Conservation (phyloP, 2,329 filamentous ascomycete species). For the Fusarium sp. region DNA sequence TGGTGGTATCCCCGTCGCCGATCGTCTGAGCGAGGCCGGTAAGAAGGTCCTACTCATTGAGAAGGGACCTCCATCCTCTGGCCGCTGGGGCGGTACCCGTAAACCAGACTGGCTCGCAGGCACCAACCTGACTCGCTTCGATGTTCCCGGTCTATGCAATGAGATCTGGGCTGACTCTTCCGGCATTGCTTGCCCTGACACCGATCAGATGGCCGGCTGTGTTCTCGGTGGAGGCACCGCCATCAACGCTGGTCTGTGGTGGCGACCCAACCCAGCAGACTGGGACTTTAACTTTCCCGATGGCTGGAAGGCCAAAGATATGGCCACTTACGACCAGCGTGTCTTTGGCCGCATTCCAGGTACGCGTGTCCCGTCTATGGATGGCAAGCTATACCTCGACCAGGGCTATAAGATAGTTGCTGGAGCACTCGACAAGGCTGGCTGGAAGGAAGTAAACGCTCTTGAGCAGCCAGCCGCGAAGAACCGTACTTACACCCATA, state of each 20-base stretch:
- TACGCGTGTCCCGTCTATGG: neutral
- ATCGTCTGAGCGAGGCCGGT: slow-evolving; percentile 8
- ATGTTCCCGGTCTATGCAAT: slow-evolving; percentile 4
- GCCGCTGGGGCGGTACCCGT: slow-evolving; percentile 2
- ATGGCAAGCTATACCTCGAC: slow-evolving; percentile 10
- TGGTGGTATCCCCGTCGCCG: slow-evolving; percentile 1
- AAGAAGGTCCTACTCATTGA: slow-evolving; percentile 11
- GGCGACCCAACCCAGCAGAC: slow-evolving; percentile 4
- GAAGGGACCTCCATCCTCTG: slow-evolving; percentile 6
- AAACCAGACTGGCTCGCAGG: slow-evolving; percentile 10
- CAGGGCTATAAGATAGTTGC: slow-evolving; percentile 6
- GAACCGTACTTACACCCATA: slow-evolving; percentile 6
- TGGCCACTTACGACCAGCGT: slow-evolving; percentile 9
- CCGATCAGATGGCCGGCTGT: slow-evolving; percentile 13
- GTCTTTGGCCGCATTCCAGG: slow-evolving; percentile 8
- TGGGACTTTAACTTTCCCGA: slow-evolving; percentile 14
- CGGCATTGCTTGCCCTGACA: slow-evolving; percentile 1
- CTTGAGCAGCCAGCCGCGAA: neutral
- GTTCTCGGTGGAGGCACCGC: slow-evolving; percentile 12
- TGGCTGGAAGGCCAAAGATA: slow-evolving; percentile 11
- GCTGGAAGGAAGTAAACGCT: neutral
- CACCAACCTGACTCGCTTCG: slow-evolving; percentile 4
- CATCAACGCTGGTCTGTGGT: slow-evolving; percentile 10
- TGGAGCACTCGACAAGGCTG: neutral
- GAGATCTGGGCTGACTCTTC: slow-evolving; percentile 6